Conservation (phyloP, 495 filamentous ascomycete species). For the Xeromyces bisporus region DNA sequence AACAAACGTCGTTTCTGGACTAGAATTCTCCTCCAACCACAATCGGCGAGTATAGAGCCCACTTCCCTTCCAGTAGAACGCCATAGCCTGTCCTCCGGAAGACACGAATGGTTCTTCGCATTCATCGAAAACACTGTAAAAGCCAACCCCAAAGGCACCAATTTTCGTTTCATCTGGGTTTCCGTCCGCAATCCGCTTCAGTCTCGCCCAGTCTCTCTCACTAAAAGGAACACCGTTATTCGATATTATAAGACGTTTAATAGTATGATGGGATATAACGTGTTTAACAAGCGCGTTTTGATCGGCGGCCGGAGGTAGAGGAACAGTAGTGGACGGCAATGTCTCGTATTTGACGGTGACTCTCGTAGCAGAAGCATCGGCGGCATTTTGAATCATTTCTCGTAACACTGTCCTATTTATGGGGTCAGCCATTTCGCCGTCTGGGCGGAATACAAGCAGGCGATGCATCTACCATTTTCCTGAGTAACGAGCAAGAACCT, state of each 20-base stretch:
- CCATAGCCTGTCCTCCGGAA: conserved; percentile 82
- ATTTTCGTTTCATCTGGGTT: conserved; percentile 99
- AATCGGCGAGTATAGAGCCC: conserved; percentile 76
- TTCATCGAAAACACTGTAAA: conserved; percentile 97
- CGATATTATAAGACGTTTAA: conserved; percentile 66
- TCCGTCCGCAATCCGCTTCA: conserved; percentile 95
- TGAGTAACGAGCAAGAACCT: conserved; percentile 87
- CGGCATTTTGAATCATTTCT: conserved; percentile 95
- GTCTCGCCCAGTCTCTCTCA: conserved; percentile 73
- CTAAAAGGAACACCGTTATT: conserved; percentile 81
- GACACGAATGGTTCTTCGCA: conserved; percentile 94
- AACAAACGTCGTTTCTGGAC: conserved; percentile 69
- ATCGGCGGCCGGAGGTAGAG: conserved; percentile 49
- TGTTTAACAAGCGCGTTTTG: conserved; percentile 62
- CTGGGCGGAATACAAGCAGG: neutral
- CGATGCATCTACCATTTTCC: conserved; percentile 54
- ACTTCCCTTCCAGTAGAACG: conserved; percentile 97
- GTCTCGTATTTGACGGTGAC: conserved; percentile 88
- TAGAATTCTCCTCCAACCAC: conserved; percentile 45
- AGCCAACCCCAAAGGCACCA: conserved; percentile 94
- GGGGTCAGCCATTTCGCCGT: conserved; percentile 2
- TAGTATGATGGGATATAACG: conserved; percentile 62
- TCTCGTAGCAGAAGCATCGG: conserved; percentile 78
- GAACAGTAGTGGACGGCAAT: conserved; percentile 56
- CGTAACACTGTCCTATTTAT: conserved; percentile 43